Conservation (phyloP, 495 filamentous ascomycete genomes). For the Talaromyces proteolyticus region DNA sequence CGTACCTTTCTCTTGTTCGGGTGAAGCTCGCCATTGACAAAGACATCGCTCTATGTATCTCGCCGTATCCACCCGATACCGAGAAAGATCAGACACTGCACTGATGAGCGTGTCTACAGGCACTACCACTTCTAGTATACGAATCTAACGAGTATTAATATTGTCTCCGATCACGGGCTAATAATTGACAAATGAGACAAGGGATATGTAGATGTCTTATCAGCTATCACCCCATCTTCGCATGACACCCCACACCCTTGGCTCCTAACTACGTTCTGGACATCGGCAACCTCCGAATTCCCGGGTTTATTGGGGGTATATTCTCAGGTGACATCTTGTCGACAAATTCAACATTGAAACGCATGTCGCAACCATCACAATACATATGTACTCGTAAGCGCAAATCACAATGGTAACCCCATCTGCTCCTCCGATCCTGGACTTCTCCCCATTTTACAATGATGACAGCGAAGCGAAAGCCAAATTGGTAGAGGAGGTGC, state of each 20-base stretch:
- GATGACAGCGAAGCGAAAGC: conserved; percentile 21
- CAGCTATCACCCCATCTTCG: conserved; percentile 16
- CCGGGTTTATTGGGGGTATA: background rate
- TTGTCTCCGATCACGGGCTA: too few relatives aligned
- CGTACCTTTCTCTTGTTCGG: conserved; percentile 37
- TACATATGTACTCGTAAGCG: conserved; percentile 5
- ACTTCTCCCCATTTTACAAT: conserved; percentile 30
- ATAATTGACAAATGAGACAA: too few relatives aligned
- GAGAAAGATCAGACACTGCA: conserved; percentile 29
- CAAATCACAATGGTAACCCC: conserved; percentile 6
- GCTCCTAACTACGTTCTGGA: background rate
- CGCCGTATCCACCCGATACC: conserved; percentile 33
- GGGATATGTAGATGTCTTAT: background rate
- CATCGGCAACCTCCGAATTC: conserved; percentile 17
- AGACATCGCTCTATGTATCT: conserved; percentile 39
- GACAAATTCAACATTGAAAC: background rate
- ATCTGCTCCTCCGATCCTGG: conserved; percentile 25
- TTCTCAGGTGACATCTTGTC: background rate
- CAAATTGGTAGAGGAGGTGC: conserved; percentile 21
- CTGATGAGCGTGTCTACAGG: conserved; percentile 19
- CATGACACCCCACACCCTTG: conserved; percentile 13
- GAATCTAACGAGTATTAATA: too few relatives aligned
- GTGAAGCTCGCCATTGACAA: conserved; percentile 45
- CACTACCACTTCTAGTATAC: too few relatives aligned
- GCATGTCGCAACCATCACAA: conserved; percentile 4